These are phyloP conservation scores for Hymenoscyphus fructigenus DNA, from an alignment of 2,329 filamentous ascomycete genomes.

Conservation along the genomic window DNA sequence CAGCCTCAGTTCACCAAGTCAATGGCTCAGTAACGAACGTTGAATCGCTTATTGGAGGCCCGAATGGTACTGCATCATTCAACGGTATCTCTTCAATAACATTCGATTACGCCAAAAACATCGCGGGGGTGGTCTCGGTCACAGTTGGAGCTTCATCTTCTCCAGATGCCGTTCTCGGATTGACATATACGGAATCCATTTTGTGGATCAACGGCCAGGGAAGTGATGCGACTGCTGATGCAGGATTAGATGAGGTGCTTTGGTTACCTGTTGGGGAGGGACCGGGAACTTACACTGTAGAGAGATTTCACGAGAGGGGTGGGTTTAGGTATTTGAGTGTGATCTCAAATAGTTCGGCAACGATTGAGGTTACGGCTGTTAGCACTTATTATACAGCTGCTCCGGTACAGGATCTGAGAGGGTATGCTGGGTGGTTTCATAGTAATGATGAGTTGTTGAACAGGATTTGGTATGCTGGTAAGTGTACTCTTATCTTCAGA, in stretches of 20 bases:
- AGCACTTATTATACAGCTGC: constrained; percentile 40
- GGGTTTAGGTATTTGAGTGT: constrained; percentile 53
- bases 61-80: constrained; percentile 22
- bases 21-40: constrained; percentile 36
- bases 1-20: constrained; percentile 31
- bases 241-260: constrained; percentile 47
- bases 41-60: constrained; percentile 16
- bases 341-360: constrained; percentile 37
- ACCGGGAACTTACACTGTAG: constrained; percentile 42
- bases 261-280: constrained; percentile 44
- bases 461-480: constrained; percentile 43
- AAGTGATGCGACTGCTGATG: constrained; percentile 47
- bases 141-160: constrained; percentile 31
- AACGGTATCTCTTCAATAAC: constrained; percentile 39
- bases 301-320: constrained; percentile 45
- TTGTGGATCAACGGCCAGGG: constrained; percentile 49
- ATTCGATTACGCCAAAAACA: constrained; percentile 42
- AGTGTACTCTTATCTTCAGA: constrained; percentile 39
- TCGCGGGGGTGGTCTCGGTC: constrained; percentile 41
- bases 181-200: constrained; percentile 42
- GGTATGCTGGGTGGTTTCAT: constrained; percentile 33
- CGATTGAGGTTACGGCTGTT: constrained; percentile 33
- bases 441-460: constrained; percentile 38
- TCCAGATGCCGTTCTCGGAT: constrained; percentile 37
- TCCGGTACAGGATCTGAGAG: constrained; percentile 39